These are phyloP conservation scores for Colletotrichum sp. DNA, from an alignment of 2,329 filamentous ascomycete species.

Conservation along the genomic window DNA sequence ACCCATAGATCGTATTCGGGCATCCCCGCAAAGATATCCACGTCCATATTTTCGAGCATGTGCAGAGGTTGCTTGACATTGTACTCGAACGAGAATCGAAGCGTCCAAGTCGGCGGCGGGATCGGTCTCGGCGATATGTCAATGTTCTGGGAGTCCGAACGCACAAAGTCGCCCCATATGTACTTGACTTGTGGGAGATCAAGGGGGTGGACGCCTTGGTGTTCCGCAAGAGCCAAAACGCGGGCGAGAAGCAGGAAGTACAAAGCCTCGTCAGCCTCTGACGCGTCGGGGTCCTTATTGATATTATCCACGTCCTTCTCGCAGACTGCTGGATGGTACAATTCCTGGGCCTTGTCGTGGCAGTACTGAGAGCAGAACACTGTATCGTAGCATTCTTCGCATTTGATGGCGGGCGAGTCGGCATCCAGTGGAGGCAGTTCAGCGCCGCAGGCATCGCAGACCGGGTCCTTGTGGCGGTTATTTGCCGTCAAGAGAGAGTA, in stretches of 20 bases:
- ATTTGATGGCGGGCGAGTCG: slow-evolving; percentile 55
- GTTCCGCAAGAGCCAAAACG: slow-evolving; percentile 66
- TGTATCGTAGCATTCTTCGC: slow-evolving; percentile 67
- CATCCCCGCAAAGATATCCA: slow-evolving; percentile 72
- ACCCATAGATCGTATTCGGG: slow-evolving; percentile 77
- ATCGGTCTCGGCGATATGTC: slow-evolving; percentile 57
- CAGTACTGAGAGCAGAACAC: slow-evolving; percentile 70
- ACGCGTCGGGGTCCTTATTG: slow-evolving; percentile 66
- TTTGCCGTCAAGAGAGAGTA: slow-evolving; percentile 88
- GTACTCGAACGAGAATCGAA: slow-evolving; percentile 80
- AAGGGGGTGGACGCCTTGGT: slow-evolving; percentile 66
- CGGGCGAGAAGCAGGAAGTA: slow-evolving; percentile 69
- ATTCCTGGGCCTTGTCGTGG: slow-evolving; percentile 59
- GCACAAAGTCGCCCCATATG: slow-evolving; percentile 73
- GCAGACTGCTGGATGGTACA: slow-evolving; percentile 70
- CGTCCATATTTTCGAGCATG: slow-evolving; percentile 83
- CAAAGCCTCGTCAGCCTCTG: slow-evolving; percentile 64
- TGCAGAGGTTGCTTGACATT: slow-evolving; percentile 79
- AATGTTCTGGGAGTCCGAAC: slow-evolving; percentile 57
- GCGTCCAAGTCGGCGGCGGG: slow-evolving; percentile 67
- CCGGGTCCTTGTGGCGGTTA: slow-evolving; percentile 82
- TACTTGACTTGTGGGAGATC: slow-evolving; percentile 70
- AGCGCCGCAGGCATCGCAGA: slow-evolving; percentile 88
- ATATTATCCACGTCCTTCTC: slow-evolving; percentile 71
- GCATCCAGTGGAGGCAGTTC: slow-evolving; percentile 67